phyloP scores from a whole-genome alignment of 495 filamentous ascomycete species.

The Amphirosellinia nigrospora region DNA sequence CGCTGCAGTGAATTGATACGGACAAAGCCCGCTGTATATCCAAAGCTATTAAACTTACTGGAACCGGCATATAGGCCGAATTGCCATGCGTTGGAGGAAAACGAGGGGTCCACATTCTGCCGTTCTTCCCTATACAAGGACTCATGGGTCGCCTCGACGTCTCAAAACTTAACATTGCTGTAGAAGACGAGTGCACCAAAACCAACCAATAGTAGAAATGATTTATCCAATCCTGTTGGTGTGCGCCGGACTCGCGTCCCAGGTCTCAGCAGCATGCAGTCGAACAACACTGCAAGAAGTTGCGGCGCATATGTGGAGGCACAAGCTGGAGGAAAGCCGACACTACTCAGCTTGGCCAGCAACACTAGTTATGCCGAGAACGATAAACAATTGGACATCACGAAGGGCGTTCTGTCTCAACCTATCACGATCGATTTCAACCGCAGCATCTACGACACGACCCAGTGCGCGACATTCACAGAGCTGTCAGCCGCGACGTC shows the following conservation, averaged over 20 bases:
- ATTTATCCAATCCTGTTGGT: not conserved
- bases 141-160: not conserved
- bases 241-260: not conserved
- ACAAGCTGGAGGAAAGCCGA: conserved; percentile 31
- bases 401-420: conserved; percentile 40
- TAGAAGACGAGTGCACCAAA: not conserved
- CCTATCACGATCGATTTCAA: conserved; percentile 47
- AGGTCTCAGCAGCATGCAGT: conserved; percentile 31
- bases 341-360: conserved; percentile 28
- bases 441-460: conserved; percentile 47
- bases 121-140: conserved; percentile 8
- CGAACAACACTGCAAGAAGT: conserved; percentile 36
- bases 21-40: not conserved
- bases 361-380: conserved; percentile 49
- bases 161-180: not conserved
- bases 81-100: conserved; percentile 2
- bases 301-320: conserved; percentile 39
- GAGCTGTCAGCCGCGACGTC: conserved; percentile 44
- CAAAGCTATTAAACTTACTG: not conserved
- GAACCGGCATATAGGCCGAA: conserved; percentile 26
- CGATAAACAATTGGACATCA: conserved; percentile 40
- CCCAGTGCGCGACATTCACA: conserved; percentile 48
- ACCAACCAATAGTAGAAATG: not conserved
- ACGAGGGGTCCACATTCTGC: conserved; percentile 17
- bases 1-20: not conserved